Conservation (phyloP, 2,329 filamentous ascomycete species). For the Fusarium chaquense region DNA sequence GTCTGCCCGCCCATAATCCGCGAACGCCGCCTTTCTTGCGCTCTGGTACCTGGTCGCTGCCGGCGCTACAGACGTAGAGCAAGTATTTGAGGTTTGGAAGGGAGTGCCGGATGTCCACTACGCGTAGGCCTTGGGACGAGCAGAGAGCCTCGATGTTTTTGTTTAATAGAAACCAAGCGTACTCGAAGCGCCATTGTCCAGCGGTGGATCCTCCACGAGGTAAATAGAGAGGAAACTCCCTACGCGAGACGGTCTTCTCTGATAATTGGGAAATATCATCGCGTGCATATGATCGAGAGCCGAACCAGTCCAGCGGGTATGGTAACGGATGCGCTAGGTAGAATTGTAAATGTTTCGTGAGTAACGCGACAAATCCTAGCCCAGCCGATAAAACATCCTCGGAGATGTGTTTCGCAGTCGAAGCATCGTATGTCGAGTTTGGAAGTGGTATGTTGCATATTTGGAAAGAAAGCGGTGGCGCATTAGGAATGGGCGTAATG, state of each 20-base stretch:
- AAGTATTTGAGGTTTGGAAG: conserved; percentile 94
- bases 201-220: conserved; percentile 70
- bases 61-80: conserved; percentile 88
- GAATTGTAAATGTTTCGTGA: conserved; percentile 81
- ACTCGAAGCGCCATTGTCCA: conserved; percentile 92
- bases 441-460: conserved; percentile 84
- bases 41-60: conserved; percentile 72
- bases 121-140: conserved; percentile 75
- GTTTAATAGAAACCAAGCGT: conserved; percentile 95
- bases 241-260: conserved; percentile 63
- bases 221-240: conserved; percentile 84
- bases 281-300: conserved; percentile 79
- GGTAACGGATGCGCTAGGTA: conserved; percentile 84
- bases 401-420: conserved; percentile 59
- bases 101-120: conserved; percentile 91
- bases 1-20: conserved; percentile 66
- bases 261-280: conserved; percentile 76
- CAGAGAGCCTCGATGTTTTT: conserved; percentile 86
- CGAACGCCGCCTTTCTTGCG: conserved; percentile 71
- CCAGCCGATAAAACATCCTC: conserved; percentile 84
- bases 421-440: conserved; percentile 78
- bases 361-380: conserved; percentile 81
- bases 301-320: conserved; percentile 79
- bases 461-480: conserved; percentile 79
- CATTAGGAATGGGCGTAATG: conserved; percentile 72